A percentile compares a stretch with the other conserved stretches of the same genome.
Conservation (phyloP, 768 basidiomycete species). For the Stropharia rugosoannulata region DNA sequence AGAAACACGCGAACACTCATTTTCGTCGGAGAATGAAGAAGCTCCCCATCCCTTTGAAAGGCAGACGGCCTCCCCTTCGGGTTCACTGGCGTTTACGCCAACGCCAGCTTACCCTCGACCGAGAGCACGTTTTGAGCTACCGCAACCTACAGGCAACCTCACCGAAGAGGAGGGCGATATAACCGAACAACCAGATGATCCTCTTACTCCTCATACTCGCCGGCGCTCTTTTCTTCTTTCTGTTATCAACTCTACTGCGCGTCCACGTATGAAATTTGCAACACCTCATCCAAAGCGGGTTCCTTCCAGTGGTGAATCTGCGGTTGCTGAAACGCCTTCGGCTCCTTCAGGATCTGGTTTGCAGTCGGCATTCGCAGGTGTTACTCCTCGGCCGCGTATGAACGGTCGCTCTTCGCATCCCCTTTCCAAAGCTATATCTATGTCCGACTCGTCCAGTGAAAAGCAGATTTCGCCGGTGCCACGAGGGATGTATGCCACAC, state of each 20-base stretch:
- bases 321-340: constrained; percentile 27
- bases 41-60: constrained; percentile 30
- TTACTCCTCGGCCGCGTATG: constrained; percentile 61
- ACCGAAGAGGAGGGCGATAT: constrained; percentile 20
- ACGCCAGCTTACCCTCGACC: constrained; percentile 64
- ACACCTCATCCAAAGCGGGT: constrained; percentile 58
- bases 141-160: constrained; percentile 41
- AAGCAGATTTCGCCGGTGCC: constrained; percentile 9
- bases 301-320: constrained; percentile 30
- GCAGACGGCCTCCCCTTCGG: constrained; percentile 49
- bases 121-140: constrained; percentile 61
- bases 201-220: constrained; percentile 68
- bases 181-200: constrained; percentile 36
- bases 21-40: constrained; percentile 64
- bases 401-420: constrained; percentile 58
- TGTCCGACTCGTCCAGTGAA: constrained; percentile 9
- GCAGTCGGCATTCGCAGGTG: constrained; percentile 57
- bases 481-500: constrained; percentile 30
- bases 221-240: constrained; percentile 81
- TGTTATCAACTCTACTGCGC: constrained; percentile 80
- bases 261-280: constrained; percentile 65
- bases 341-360: constrained; percentile 28
- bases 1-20: constrained; percentile 56
- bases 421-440: constrained; percentile 46
- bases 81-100: constrained; percentile 62